A percentile compares a stretch with the other conserved stretches of the same genome.
These are phyloP conservation scores for Davidsoniella virescens DNA, from an alignment of 2,329 filamentous ascomycete species.

Conservation along the genomic window DNA sequence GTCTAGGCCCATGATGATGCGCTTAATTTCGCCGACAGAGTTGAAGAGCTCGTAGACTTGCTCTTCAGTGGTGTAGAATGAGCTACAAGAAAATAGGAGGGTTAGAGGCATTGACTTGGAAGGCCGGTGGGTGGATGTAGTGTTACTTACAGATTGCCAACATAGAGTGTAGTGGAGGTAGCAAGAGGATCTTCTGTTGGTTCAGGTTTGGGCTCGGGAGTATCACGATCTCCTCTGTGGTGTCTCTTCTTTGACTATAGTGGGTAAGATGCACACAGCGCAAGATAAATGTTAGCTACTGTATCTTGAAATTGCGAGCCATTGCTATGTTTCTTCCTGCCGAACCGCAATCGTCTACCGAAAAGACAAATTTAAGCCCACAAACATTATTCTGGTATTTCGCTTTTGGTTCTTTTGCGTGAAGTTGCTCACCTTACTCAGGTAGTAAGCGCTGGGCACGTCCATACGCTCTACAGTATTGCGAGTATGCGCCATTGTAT, in stretches of 20 bases:
- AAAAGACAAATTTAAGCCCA: background rate
- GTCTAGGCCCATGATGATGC: constrained; percentile 92
- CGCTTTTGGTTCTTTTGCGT: no score
- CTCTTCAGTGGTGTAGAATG: constrained; percentile 97
- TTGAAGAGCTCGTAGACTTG: constrained; percentile 95
- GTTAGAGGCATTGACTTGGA: constrained; percentile 8
- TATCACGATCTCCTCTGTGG: constrained; percentile 36
- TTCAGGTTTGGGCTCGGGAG: constrained; percentile 34
- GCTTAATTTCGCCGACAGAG: constrained; percentile 96
- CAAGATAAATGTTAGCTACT: constrained; percentile 14
- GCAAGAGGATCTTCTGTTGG: constrained; percentile 51
- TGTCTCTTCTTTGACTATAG: constrained; percentile 35
- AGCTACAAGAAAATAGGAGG: constrained; percentile 31
- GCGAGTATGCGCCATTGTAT: constrained; percentile 7
- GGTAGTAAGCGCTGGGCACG: constrained; percentile 86
- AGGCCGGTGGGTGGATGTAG: background rate
- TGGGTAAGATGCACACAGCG: constrained; percentile 19
- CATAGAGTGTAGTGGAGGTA: constrained; percentile 86
- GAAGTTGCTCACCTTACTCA: constrained; percentile 47
- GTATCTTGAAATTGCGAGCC: background rate
- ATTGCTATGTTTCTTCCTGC: background rate
- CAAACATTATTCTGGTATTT: background rate
- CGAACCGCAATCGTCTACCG: no score
- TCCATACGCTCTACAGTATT: constrained; percentile 81
- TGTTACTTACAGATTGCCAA: constrained; percentile 64